Base-by-base conservation (phyloP, 2,329 filamentous ascomycete genomes). In the Pseudogymnoascus sp. region DNA sequence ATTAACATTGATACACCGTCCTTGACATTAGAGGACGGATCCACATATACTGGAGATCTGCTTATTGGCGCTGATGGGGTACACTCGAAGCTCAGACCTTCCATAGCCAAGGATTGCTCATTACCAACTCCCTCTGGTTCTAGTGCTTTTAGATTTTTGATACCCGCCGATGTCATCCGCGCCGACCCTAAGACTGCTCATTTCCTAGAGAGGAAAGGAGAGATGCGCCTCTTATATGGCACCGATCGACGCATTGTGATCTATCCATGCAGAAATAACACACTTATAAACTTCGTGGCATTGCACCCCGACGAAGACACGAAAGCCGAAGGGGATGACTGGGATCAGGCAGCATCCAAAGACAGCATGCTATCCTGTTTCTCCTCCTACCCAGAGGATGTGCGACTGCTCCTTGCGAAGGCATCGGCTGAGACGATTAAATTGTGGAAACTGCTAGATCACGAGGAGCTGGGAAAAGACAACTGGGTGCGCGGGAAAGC, bases 371-470 rank as follows among this genome's bases (percentile, higher is more conserved):
- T 46, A 46, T 46, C 42, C 1, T 46, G 42, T 46, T 46, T 46
- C 11, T 46, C 42, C 7, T 25, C 42, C 5, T 46, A 46, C 14
- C 42, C 42, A 4, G 42, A 46, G 21, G 42, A 46, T 8, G 42
- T 46, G 8, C 42, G 4, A 25, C 14, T 25, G 25, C 12, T 46
- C 12, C 66, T 82, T 3, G 67, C 66, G 4, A 79, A 80, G 67
- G 79, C 75, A 0, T 77, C 81, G n/a, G 72, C 76, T 0, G 69
- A 75, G 0, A 75, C 75, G 0, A 69, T 86, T 18, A 84, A 82
- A 62, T 74, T 84, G 0, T 88, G 84, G 84, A 80, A 78, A 21
- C 72, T 88, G 1, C 70, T 86, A 3, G 87, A 90, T 66, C 87
- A 88, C 82, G 79, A 83, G 3, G 42, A 46, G 12, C 42, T 46